These are phyloP conservation scores for Alloascoidea hylecoeti DNA, from an alignment of 805 yeast species.

Conservation along the genomic window DNA sequence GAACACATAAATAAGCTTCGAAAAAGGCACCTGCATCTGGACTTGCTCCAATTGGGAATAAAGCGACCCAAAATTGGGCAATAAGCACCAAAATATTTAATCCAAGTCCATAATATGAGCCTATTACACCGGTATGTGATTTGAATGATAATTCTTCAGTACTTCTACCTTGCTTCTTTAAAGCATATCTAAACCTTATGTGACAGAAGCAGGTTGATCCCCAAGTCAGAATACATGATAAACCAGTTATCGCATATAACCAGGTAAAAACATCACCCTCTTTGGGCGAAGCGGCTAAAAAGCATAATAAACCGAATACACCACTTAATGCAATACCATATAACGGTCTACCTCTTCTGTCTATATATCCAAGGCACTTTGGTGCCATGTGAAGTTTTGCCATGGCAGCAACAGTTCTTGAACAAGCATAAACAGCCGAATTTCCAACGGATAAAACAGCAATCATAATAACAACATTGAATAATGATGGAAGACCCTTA, in stretches of 20 bases:
- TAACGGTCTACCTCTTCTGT: slow-evolving; percentile 49
- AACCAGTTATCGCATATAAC: slow-evolving; percentile 46
- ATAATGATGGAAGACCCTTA: slow-evolving; percentile 34
- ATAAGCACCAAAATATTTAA: slow-evolving; percentile 36
- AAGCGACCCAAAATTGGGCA: slow-evolving; percentile 56
- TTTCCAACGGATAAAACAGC: slow-evolving; percentile 42
- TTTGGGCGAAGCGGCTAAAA: slow-evolving; percentile 34
- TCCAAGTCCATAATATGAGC: slow-evolving; percentile 37
- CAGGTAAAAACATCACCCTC: slow-evolving; percentile 40
- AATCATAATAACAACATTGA: slow-evolving; percentile 40
- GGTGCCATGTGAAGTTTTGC: slow-evolving; percentile 38
- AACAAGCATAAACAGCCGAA: slow-evolving; percentile 37
- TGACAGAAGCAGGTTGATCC: slow-evolving; percentile 42
- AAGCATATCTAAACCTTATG: slow-evolving; percentile 36
- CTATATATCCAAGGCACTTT: slow-evolving; percentile 36
- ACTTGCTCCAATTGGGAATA: no score
- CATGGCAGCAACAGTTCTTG: slow-evolving; percentile 37
- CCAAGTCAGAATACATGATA: slow-evolving; percentile 50
- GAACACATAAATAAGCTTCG: slow-evolving; percentile 48
- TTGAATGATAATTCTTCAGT: slow-evolving; percentile 40
- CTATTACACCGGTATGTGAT: slow-evolving; percentile 41
- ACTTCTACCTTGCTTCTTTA: slow-evolving; percentile 39
- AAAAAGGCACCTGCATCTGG: slow-evolving; percentile 35
- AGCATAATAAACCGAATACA: slow-evolving; percentile 27
- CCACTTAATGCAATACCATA: slow-evolving; percentile 30